Evolutionary conservation across 2,329 filamentous ascomycete genomes (phyloP), one percentile per base, ranked within the genome.

Genomic region (Ascochyta clinopodiicola): DNA sequence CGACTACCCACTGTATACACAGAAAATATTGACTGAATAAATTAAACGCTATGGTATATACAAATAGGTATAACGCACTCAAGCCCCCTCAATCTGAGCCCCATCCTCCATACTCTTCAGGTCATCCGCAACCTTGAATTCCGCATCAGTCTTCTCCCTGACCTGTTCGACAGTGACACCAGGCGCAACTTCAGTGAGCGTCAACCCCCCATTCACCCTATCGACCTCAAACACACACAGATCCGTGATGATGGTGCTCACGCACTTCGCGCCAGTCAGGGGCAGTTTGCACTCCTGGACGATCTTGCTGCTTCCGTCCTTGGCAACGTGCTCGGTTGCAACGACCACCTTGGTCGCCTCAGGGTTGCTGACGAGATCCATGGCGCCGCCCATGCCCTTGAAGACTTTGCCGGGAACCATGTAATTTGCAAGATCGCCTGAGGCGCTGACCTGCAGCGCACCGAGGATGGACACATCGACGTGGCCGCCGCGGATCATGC

Each of bases 321-420:
- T 96, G 68, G 96, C 92, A 5, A 90, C 93, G 79, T 96, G 92
- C 78, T 96, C 92, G 86, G 96, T 96, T 4, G 92, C 94, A 49
- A 96, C 90, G 1, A 96, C 92, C 6, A 96, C 91, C 80, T 94
- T 94, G 36, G 92, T 96, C 56, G 82, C 82, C 62, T 85, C 84
- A 0, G 92, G 92, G 79, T 95, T 96, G 73, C 85, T 88, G 53
- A 96, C 92, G 24, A 96, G 83, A 76, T 96, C 92, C 92, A 96
- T 96, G 49, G 92, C 92, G 47, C 92, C 92, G 35, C 92, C 92
- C 73, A 96, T 94, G 43, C 92, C 92, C 85, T 96, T 96, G 77
- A 96, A 73, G 0, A 73, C 89, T 81, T 96, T 96, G 61, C 92
- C 91, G 1, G 91, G 92, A 59, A 96, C 80, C 90, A 95, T 96